Evolutionary conservation across 1,284 basidiomycete species (phyloP), one percentile per base, ranked within the genome.

Genomic region (Sporisorium reilianum): DNA sequence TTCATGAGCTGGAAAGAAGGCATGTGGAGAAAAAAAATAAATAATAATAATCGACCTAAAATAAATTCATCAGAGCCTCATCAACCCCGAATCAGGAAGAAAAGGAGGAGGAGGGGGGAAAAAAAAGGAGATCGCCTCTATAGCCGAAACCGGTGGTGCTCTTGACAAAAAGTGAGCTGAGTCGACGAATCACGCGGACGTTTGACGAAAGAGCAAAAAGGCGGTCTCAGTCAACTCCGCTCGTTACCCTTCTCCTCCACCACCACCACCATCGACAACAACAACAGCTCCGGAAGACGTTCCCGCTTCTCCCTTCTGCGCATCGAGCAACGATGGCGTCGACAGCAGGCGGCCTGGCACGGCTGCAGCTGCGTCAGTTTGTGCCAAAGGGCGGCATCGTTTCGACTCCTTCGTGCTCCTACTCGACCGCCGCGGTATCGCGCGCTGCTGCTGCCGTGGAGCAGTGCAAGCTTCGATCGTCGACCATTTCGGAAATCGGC

Each of bases 281-380:
- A n/a, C n/a, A n/a, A n/a, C n/a, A n/a, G n/a, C n/a, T n/a, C n/a
- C n/a, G 28, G 28, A 41, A 3, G 8, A 6, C n/a, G 5, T n/a
- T 41, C 38, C 1, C 8, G 16, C n/a, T 41, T n/a, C n/a, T n/a
- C n/a, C n/a, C n/a, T n/a, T n/a, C n/a, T n/a, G n/a, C n/a, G n/a
- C n/a, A n/a, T n/a, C n/a, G n/a, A n/a, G 36, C 32, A 23, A 32
- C 5, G 32, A 64, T 69, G 66, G 61, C 61, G 38, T 73, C 70
- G 16, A 73, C 64, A 22, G 57, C 65, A 10, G 41, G 57, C 2
- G 53, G 57, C 25, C 16, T 67, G 57, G 70, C 70, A 7, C 34
- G 64, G 18, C 26, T 58, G n/a, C 70, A 73, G 40, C 54, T 73
- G 9, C 55, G 62, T 12, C 56, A 64, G 1, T 61, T 64, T n/a